Evolutionary conservation across 345 rosid genomes (phyloP).

Genomic region (Citrus trifoliata): DNA sequence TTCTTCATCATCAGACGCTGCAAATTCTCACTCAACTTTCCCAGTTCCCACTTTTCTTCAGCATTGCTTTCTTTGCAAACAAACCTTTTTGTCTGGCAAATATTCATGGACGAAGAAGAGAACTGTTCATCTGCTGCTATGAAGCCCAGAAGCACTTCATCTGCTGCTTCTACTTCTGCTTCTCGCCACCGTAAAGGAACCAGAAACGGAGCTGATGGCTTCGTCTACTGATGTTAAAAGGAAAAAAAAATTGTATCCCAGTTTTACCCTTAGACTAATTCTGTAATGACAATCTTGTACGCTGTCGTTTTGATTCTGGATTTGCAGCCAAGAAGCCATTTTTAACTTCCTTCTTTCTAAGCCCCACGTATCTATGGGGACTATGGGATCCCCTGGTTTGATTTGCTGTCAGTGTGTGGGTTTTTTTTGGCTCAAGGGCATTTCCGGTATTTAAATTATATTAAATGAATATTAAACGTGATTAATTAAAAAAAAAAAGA

Average conservation of each 20-base stretch:
- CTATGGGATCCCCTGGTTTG: conserved; percentile 15
- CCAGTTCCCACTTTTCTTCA: conserved; percentile 47
- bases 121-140: conserved; percentile 45
- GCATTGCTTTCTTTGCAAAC: conserved; percentile 68
- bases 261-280: conserved; percentile 28
- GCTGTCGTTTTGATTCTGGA: conserved; percentile 30
- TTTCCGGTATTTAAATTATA: not conserved
- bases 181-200: conserved; percentile 39
- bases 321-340: conserved; percentile 30
- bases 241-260: not conserved
- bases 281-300: conserved; percentile 25
- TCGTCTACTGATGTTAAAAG: conserved; percentile 33
- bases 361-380: conserved; percentile 7
- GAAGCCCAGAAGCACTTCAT: conserved; percentile 21
- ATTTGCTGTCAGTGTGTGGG: not conserved
- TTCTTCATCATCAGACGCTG: not conserved
- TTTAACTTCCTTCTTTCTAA: not conserved
- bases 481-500: not conserved
- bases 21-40: conserved; percentile 3
- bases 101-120: conserved; percentile 78
- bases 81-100: conserved; percentile 61
- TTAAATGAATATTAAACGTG: not conserved
- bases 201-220: conserved; percentile 60
- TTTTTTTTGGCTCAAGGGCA: not conserved
- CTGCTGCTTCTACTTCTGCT: conserved; percentile 27